Conservation (phyloP, 2,329 filamentous ascomycete genomes). For the Epichloe scottii region DNA sequence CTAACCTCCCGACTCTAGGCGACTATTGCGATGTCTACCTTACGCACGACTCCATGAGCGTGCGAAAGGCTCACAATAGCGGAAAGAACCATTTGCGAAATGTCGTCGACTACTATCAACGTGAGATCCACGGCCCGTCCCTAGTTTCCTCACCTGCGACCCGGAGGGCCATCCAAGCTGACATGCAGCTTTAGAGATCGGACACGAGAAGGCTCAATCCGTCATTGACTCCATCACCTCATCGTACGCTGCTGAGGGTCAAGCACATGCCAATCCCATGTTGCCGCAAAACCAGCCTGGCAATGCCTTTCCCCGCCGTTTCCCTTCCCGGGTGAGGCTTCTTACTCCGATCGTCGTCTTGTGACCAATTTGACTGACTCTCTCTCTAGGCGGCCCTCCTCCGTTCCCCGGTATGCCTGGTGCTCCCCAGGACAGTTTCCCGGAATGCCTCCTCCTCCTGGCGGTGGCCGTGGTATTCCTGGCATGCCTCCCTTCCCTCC, state of each 20-base stretch:
- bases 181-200: constrained; percentile 57
- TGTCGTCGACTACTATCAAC: constrained; percentile 97
- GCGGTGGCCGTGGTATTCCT: constrained; percentile 34
- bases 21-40: constrained; percentile 99
- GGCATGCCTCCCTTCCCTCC: constrained; percentile 33
- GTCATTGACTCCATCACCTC: constrained; percentile 97
- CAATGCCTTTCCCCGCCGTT: constrained; percentile 40
- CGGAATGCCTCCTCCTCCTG: constrained; percentile 27
- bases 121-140: constrained; percentile 30
- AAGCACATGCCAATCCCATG: constrained; percentile 76
- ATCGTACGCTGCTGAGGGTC: constrained; percentile 89
- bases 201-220: constrained; percentile 94
- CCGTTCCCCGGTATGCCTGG: constrained; percentile 43
- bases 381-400: constrained; percentile 33
- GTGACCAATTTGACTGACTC: constrained; percentile 9
- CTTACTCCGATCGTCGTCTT: constrained; percentile 9
- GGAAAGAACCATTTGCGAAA: constrained; percentile 95
- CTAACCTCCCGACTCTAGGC: constrained; percentile 32
- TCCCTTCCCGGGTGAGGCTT: constrained; percentile 46
- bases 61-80: constrained; percentile 95
- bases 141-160: neutral
- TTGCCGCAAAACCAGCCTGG: constrained; percentile 56
- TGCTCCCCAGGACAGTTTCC: constrained; percentile 26
- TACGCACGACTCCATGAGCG: constrained; percentile 98
- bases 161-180: neutral